A percentile compares a stretch with the other conserved stretches of the same genome.
Conservation (phyloP, 2,329 filamentous ascomycete species). For the Elsinoe batatas region DNA sequence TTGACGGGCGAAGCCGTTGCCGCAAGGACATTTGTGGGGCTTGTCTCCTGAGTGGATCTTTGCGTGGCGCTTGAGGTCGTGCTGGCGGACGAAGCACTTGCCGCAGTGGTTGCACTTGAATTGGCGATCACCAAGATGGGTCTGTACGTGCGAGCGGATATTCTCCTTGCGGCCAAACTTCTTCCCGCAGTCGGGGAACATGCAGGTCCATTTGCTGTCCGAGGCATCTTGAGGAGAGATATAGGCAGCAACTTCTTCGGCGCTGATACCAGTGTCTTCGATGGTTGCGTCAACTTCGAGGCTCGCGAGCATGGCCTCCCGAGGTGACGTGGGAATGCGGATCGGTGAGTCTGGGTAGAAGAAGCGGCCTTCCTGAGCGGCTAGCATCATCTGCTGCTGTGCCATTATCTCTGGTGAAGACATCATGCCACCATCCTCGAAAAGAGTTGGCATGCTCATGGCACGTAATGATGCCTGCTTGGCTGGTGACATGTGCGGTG, state of each 20-base stretch:
- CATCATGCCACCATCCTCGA: slow-evolving; percentile 25
- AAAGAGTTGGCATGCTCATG: slow-evolving; percentile 26
- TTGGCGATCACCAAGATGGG: slow-evolving; percentile 90
- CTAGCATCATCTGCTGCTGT: slow-evolving; percentile 14
- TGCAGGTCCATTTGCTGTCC: slow-evolving; percentile 39
- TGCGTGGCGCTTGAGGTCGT: slow-evolving; percentile 92
- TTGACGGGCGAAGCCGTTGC: slow-evolving; percentile 88
- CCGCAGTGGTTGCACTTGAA: slow-evolving; percentile 88
- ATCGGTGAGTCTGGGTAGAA: slow-evolving; percentile 16
- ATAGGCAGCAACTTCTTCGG: slow-evolving; percentile 56
- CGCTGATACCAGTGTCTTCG: slow-evolving; percentile 71
- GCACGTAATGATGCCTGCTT: slow-evolving; percentile 27
- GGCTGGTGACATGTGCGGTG: slow-evolving; percentile 31
- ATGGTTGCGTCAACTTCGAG: slow-evolving; percentile 51
- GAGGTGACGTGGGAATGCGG: slow-evolving; percentile 23
- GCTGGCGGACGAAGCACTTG: slow-evolving; percentile 93
- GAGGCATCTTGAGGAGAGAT: slow-evolving; percentile 37
- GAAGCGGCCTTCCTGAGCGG: slow-evolving; percentile 13
- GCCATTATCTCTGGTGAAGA: slow-evolving; percentile 24
- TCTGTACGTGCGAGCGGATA: slow-evolving; percentile 97
- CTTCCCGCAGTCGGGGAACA: slow-evolving; percentile 65
- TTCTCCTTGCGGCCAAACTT: slow-evolving; percentile 96
- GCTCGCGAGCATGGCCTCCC: slow-evolving; percentile 36
- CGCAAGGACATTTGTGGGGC: slow-evolving; percentile 88
- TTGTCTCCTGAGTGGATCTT: slow-evolving; percentile 97